Base-by-base conservation (phyloP, 177 flowering plant species). In the Vitis hybrid region DNA sequence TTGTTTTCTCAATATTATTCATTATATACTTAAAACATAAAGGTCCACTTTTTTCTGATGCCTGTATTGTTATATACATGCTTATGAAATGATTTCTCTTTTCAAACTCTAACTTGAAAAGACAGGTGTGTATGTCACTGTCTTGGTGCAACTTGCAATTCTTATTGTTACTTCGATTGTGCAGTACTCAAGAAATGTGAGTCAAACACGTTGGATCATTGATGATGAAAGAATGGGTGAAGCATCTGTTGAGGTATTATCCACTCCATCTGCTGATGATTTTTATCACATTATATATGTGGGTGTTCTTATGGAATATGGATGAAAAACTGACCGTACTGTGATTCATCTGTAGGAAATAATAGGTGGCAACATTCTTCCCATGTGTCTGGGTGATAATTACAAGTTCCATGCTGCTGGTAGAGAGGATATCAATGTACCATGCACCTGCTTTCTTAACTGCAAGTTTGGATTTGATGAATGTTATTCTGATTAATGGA, bases 401-500 rank as follows among this genome's bases (percentile, higher is more conserved):
- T 90, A 85, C 86, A 96, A 94, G 84, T 96, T 96, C 70, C 99
- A 96, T 79, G 99, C 98, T 77, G 98, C 99, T 75, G 99, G 99
- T 70, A 92, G 99, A 87, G 99, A 96, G 78, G 99, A 96, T 79
- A 93, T 96, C 56, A 98, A 96, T 88, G 99, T 96, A 93, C 71
- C 71, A 29, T 49, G 48, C 11, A 18, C 75, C 48, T 70, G 58
- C 69, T 76, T 71, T 66, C 26, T 56, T 59, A 56, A 19, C 59
- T 56, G 26, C 16, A 52, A 68, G 9, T 58, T 19, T 74, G 21
- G 26, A 62, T 62, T 71, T 51, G 7, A 21, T 71, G 52, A 64
- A 56, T 65, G 45, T 26, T 73, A 51, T 74, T 73, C 67, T 73
- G 51, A 75, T 70, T n/a, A 18, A 70, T 65, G 33, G 16, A 71